A percentile compares a stretch with the other conserved stretches of the same genome.
phyloP scores from a whole-genome alignment of 805 yeast species.

The Kodamaea laetipori region DNA sequence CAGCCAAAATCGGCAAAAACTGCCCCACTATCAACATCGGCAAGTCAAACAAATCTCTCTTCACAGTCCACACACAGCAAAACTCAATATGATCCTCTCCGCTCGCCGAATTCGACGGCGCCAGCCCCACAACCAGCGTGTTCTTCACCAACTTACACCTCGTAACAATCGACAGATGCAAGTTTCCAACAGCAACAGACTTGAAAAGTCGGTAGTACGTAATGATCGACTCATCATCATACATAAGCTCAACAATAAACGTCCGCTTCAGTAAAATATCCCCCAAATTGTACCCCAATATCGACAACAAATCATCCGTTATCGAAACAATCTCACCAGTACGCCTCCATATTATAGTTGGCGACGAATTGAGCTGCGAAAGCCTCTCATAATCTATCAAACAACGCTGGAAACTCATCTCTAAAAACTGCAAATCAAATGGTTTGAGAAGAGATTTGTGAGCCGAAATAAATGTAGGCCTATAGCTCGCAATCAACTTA shows the following conservation, averaged over 20 bases:
- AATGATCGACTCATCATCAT: slow-evolving; percentile 70
- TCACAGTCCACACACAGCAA: slow-evolving; percentile 83
- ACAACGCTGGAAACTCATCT: slow-evolving; percentile 48
- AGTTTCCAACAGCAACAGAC: slow-evolving; percentile 68
- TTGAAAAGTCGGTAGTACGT: slow-evolving; percentile 74
- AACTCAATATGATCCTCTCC: slow-evolving; percentile 50
- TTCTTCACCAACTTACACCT: slow-evolving; percentile 50
- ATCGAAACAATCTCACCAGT: slow-evolving; percentile 84
- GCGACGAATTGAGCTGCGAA: slow-evolving; percentile 61
- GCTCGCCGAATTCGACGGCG: slow-evolving; percentile 13
- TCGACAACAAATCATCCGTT: slow-evolving; percentile 69
- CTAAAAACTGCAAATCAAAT: slow-evolving; percentile 60
- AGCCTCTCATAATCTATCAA: slow-evolving; percentile 48
- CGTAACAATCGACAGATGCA: slow-evolving; percentile 54
- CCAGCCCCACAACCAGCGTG: slow-evolving; percentile 12
- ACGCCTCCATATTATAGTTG: slow-evolving; percentile 82
- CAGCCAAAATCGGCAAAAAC: slow-evolving; percentile 62
- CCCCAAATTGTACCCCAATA: slow-evolving; percentile 63
- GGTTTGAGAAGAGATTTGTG: slow-evolving; percentile 68
- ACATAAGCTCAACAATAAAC: slow-evolving; percentile 77
- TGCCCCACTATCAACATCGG: slow-evolving; percentile 86
- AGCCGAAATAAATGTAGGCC: slow-evolving; percentile 78
- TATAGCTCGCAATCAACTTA: slow-evolving; percentile 61
- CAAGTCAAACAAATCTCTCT: slow-evolving; percentile 78
- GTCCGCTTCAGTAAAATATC: slow-evolving; percentile 59